Conservation (phyloP, 2,329 filamentous ascomycete species). For the Sphaerulina vaccinii region DNA sequence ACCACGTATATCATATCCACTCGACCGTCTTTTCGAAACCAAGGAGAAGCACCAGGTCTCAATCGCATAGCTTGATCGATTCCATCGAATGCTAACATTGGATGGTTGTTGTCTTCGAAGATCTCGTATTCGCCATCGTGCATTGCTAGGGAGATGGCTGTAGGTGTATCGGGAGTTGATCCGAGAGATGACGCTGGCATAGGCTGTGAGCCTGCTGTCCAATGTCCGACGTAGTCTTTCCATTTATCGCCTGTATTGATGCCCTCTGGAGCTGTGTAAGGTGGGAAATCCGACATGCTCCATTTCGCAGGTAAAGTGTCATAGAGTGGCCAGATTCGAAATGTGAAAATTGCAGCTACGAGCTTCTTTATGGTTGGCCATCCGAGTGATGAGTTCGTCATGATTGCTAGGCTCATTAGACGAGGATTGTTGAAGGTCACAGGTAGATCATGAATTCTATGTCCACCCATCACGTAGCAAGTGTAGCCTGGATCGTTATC, state of each 20-base stretch:
- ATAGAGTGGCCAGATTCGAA: constrained; percentile 21
- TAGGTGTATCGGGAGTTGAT: background rate
- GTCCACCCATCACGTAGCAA: constrained; percentile 22
- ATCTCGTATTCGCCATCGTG: constrained; percentile 13
- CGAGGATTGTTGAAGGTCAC: constrained; percentile 1
- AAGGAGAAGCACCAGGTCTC: background rate
- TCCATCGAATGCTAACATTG: constrained; percentile 15
- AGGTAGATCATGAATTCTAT: constrained; percentile 3
- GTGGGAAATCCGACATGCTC: constrained; percentile 7
- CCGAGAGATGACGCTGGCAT: background rate
- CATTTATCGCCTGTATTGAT: constrained; percentile 1
- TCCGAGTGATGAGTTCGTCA: constrained; percentile 24
- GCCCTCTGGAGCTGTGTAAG: constrained; percentile 15
- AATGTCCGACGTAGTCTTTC: constrained; percentile 14
- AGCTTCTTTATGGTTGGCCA: constrained; percentile 15
- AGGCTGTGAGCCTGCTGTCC: constrained; percentile 1
- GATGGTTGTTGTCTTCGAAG: constrained; percentile 8
- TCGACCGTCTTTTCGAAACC: background rate
- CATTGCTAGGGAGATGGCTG: background rate
- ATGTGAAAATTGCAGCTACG: constrained; percentile 20
- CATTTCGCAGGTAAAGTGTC: constrained; percentile 7
- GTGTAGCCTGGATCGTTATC: constrained; percentile 27
- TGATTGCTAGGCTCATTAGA: constrained; percentile 21
- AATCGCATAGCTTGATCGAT: constrained; percentile 8
- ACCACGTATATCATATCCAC: constrained; percentile 15